A percentile compares a stretch with the other conserved stretches of the same genome.
Conservation (phyloP, 441 rosid genomes). For the Arabidopsis hybrid region DNA sequence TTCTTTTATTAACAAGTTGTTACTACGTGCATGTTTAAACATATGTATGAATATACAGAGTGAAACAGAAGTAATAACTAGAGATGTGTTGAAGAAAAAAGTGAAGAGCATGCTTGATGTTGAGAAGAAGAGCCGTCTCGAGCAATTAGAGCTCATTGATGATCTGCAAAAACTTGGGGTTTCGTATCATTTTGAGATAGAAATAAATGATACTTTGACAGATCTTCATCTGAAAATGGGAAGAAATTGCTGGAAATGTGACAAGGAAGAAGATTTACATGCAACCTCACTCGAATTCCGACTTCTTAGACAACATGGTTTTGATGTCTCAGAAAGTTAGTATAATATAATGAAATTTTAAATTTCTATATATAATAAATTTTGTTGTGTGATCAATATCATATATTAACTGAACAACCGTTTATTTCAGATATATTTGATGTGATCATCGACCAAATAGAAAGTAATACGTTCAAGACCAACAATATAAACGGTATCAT, state of each 20-base stretch:
- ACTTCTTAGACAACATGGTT: constrained; percentile 49
- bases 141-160: constrained; percentile 47
- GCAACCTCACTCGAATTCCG: constrained; percentile 37
- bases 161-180: constrained; percentile 50
- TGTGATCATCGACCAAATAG: constrained; percentile 19
- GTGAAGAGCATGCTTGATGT: constrained; percentile 28
- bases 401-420: background rate
- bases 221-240: background rate
- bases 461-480: background rate
- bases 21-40: background rate
- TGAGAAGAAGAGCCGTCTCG: constrained; percentile 15
- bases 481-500: constrained; percentile 31
- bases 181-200: constrained; percentile 45
- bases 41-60: background rate
- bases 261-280: constrained; percentile 28
- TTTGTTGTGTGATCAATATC: too few species aligned
- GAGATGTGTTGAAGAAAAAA: constrained; percentile 35
- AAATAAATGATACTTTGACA: constrained; percentile 32
- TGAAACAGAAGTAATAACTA: background rate
- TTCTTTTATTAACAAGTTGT: background rate
- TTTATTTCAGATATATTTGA: constrained; percentile 40
- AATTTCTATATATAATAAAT: background rate
- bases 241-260: background rate
- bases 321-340: constrained; percentile 35
- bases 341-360: background rate